phyloP scores from a whole-genome alignment of 805 yeast genomes.

The Wickerhamiella shivajii region DNA sequence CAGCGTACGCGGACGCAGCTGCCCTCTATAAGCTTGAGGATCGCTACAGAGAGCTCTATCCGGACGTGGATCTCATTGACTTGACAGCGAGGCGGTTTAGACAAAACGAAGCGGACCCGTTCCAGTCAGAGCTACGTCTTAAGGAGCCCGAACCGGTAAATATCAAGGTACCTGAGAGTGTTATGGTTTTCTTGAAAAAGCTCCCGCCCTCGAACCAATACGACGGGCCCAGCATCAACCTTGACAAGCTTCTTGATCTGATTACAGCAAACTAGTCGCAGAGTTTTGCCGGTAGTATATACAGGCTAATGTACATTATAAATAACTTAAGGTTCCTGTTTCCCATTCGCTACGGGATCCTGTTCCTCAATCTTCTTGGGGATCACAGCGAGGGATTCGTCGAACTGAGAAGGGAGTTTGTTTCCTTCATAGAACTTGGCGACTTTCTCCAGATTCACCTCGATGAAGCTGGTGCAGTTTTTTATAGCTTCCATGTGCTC shows the following conservation, averaged over 20 bases:
- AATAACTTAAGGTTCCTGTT: too few species aligned
- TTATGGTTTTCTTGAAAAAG: conserved; percentile 8
- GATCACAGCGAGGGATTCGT: conserved; percentile 1
- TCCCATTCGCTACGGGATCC: too few species aligned
- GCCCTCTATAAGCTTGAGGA: conserved; percentile 52
- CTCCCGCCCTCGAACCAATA: conserved; percentile 15
- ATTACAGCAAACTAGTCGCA: too few species aligned
- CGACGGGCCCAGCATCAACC: conserved; percentile 17
- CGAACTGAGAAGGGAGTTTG: background rate
- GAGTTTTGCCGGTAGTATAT: too few species aligned
- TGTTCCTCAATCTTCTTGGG: too few species aligned
- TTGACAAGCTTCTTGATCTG: conserved; percentile 12
- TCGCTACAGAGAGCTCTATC: conserved; percentile 52
- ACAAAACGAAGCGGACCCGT: conserved; percentile 9
- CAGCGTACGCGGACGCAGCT: conserved; percentile 52
- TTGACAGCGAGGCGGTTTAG: conserved; percentile 21
- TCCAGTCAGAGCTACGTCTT: conserved; percentile 9
- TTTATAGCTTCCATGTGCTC: conserved; percentile 19
- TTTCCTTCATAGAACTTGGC: background rate
- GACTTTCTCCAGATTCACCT: conserved; percentile 3
- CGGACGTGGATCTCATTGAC: conserved; percentile 36
- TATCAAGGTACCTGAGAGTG: background rate
- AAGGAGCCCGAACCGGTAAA: background rate
- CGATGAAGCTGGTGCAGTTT: background rate
- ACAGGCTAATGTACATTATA: too few species aligned